Evolutionary conservation across 371 early-diverging fungal genomes (phyloP).

Genomic region (Choanephora cucurbitarum): DNA sequence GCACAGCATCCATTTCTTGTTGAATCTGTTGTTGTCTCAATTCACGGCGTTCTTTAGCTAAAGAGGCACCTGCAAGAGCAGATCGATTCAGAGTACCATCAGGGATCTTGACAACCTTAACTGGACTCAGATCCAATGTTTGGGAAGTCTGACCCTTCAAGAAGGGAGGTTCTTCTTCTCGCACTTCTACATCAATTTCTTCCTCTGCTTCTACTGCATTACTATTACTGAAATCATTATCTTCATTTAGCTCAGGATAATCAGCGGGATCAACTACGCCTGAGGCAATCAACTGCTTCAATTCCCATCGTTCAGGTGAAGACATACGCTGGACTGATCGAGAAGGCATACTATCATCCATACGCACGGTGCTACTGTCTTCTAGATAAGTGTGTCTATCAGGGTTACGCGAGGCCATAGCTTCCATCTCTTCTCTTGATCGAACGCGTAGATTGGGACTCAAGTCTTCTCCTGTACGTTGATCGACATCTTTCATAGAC

Average conservation of each 20-base stretch:
- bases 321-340: slow-evolving; percentile 84
- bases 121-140: slow-evolving; percentile 86
- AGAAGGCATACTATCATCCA: slow-evolving; percentile 58
- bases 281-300: slow-evolving; percentile 95
- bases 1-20: slow-evolving; percentile 87
- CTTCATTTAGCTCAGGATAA: slow-evolving; percentile 85
- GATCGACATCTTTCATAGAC: slow-evolving; percentile 96
- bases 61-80: slow-evolving; percentile 87
- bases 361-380: slow-evolving; percentile 26
- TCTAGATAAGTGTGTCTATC: slow-evolving; percentile 57
- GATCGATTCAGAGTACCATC: slow-evolving; percentile 96
- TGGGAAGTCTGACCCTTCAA: slow-evolving; percentile 89
- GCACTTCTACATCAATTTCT: slow-evolving; percentile 94
- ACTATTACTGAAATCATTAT: slow-evolving; percentile 58
- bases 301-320: slow-evolving; percentile 96
- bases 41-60: slow-evolving; percentile 94
- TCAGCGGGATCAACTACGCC: slow-evolving; percentile 88
- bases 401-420: slow-evolving; percentile 64
- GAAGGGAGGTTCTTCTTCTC: slow-evolving; percentile 95
- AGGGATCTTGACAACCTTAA: slow-evolving; percentile 96
- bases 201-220: slow-evolving; percentile 81
- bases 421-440: slow-evolving; percentile 60
- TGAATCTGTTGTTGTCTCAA: slow-evolving; percentile 84
- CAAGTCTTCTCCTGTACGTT: slow-evolving; percentile 86
- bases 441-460: slow-evolving; percentile 62